Evolutionary conservation across 331 rosid genomes (phyloP).

Genomic region (Prunus yedoensis): DNA sequence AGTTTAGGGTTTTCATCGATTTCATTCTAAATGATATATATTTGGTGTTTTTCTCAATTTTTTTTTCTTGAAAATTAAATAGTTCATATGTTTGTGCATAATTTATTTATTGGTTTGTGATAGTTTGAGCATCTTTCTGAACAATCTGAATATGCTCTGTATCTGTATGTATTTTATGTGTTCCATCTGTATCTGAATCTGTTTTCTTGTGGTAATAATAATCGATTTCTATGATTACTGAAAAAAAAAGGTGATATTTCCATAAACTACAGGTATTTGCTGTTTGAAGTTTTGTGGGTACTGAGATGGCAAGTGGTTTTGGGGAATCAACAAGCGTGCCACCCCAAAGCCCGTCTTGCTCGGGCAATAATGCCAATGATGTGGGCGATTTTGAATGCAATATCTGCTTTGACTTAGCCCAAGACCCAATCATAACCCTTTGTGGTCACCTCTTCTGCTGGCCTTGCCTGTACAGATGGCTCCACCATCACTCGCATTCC

Average conservation of each 20-base stretch:
- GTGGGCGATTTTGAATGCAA: slow-evolving; percentile 93
- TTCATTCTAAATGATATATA: not conserved
- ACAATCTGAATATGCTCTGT: not conserved
- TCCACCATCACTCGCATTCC: slow-evolving; percentile 84
- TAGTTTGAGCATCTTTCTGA: not conserved
- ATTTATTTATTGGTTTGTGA: not conserved
- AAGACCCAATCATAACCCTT: slow-evolving; percentile 84
- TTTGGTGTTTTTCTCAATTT: not conserved
- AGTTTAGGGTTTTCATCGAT: not conserved
- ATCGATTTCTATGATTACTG: not conserved
- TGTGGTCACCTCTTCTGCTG: slow-evolving; percentile 95
- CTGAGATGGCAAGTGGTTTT: slow-evolving; percentile 55
- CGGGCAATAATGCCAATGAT: slow-evolving; percentile 50
- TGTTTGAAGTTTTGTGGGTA: slow-evolving; percentile 12
- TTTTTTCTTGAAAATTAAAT: not conserved
- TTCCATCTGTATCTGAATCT: not conserved
- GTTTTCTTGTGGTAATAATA: not conserved
- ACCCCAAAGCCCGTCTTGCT: slow-evolving; percentile 50
- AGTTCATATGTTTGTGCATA: not conserved
- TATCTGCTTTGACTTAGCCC: slow-evolving; percentile 92
- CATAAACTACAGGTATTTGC: slow-evolving; percentile 7
- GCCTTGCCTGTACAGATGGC: slow-evolving; percentile 95
- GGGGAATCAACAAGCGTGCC: slow-evolving; percentile 55
- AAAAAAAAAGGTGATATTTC: not conserved
- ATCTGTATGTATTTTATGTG: not conserved